Conservation (phyloP, 805 yeast genomes). For the Komagataella phaffii region DNA sequence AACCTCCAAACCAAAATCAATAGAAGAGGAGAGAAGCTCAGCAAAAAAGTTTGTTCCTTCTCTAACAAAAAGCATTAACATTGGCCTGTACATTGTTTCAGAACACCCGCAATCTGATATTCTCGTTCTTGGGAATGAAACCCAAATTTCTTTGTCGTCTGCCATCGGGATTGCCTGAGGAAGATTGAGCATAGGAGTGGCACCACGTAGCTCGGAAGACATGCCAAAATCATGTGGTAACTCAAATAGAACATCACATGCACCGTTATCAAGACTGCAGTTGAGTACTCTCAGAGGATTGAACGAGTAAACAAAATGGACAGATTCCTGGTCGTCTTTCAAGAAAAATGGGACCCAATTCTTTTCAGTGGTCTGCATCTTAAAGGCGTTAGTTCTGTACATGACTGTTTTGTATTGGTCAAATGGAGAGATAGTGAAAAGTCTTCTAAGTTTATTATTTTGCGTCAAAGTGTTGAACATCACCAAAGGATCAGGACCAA, state of each 20-base stretch:
- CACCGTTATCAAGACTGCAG: conserved; percentile 6
- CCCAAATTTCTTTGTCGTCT: conserved; percentile 18
- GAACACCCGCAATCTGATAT: conserved; percentile 24
- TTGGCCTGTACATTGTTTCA: conserved; percentile 22
- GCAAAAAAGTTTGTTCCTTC: conserved; percentile 3
- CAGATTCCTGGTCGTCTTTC: conserved; percentile 4
- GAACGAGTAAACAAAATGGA: conserved; percentile 7
- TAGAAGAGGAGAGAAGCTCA: conserved; percentile 5
- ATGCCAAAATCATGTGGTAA: not conserved
- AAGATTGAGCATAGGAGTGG: conserved; percentile 6
- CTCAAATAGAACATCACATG: conserved; percentile 4
- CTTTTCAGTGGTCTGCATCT: conserved; percentile 3
- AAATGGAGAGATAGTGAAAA: conserved; percentile 6
- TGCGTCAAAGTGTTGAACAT: conserved; percentile 14
- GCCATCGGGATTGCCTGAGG: not conserved
- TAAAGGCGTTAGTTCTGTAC: not conserved
- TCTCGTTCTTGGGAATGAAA: conserved; percentile 26
- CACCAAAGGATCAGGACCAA: conserved; percentile 27
- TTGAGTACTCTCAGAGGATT: conserved; percentile 6
- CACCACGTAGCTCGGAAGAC: conserved; percentile 4
- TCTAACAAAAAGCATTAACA: conserved; percentile 14
- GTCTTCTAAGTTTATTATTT: conserved; percentile 2
- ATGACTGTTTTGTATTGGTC: not conserved
- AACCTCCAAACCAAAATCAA: conserved; percentile 13
- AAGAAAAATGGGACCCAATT: conserved; percentile 16